These are phyloP conservation scores for Buddleja alternifolia DNA, from an alignment of 257 asterid species.

Conservation along the genomic window DNA sequence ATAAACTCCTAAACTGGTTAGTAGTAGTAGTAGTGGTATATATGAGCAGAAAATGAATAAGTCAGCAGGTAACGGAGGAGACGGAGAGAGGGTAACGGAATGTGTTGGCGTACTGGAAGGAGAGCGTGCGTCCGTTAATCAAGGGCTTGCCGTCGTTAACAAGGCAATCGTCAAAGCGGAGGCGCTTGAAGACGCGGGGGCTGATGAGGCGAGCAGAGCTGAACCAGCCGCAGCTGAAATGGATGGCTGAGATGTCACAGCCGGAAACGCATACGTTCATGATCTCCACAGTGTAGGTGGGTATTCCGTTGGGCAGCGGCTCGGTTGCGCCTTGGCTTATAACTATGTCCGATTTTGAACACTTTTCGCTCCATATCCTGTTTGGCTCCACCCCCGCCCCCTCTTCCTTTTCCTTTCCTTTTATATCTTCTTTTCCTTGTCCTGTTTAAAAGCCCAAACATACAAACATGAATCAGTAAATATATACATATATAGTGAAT, in stretches of 20 bases:
- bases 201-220: constrained; percentile 84
- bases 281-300: constrained; percentile 87
- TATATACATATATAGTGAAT: no score
- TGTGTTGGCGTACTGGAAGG: constrained; percentile 85
- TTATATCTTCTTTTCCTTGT: neutral
- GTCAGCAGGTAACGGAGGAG: constrained; percentile 65
- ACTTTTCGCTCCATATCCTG: constrained; percentile 81
- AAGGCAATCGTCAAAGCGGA: constrained; percentile 67
- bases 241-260: constrained; percentile 67
- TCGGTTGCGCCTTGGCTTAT: constrained; percentile 74
- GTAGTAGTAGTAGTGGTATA: no score
- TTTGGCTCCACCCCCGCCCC: constrained; percentile 59
- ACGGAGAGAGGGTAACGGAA: constrained; percentile 69
- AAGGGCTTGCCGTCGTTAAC: constrained; percentile 81
- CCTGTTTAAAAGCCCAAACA: no score
- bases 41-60: no score
- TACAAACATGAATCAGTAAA: no score
- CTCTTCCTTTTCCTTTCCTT: neutral
- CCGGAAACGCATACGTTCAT: constrained; percentile 70
- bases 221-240: constrained; percentile 89
- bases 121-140: constrained; percentile 57
- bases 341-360: constrained; percentile 77
- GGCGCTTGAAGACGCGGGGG: constrained; percentile 76
- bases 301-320: constrained; percentile 84
- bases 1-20: no score